Percentiles rank a stretch among this genome's conserved stretches.
Conservation (phyloP, 257 asterid genomes). For the Nemophila menziesii region DNA sequence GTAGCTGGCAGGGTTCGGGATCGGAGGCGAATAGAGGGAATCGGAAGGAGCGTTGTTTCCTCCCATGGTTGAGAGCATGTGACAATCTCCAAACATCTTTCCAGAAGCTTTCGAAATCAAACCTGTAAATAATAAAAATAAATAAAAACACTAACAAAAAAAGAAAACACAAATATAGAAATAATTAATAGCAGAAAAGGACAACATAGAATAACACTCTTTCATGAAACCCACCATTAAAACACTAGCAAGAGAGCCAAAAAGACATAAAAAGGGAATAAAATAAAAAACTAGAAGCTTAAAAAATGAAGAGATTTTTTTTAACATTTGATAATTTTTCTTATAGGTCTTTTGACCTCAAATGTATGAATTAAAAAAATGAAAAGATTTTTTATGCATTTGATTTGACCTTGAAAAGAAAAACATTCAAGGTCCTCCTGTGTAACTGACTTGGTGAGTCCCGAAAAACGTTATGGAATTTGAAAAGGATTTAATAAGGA, state of each 20-base stretch:
- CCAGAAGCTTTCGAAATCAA: conserved; percentile 3
- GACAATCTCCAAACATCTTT: conserved; percentile 87
- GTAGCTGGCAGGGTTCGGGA: conserved; percentile 63
- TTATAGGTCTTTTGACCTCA: not conserved
- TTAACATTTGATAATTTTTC: not conserved
- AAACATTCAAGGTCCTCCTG: not conserved
- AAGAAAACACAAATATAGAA: not conserved
- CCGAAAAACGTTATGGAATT: conserved; percentile 8
- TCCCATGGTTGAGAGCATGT: conserved; percentile 67
- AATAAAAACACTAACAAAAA: no score
- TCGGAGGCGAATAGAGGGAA: conserved; percentile 26
- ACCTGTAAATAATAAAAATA: not conserved
- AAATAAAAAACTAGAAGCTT: no score
- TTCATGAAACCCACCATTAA: not conserved
- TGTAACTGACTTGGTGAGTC: conserved; percentile 1
- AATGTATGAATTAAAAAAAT: not conserved
- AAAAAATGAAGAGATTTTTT: not conserved
- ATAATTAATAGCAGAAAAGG: not conserved
- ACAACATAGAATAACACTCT: not conserved
- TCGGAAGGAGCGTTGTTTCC: conserved; percentile 33
- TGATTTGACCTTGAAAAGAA: conserved; percentile 2
- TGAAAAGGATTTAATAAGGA: conserved; percentile 1
- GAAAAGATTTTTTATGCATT: not conserved
- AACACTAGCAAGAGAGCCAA: not conserved
- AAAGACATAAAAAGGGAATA: not conserved